Evolutionary conservation across 371 early-diverging fungal genomes (phyloP).

Genomic region (Parasitella parasitica): DNA sequence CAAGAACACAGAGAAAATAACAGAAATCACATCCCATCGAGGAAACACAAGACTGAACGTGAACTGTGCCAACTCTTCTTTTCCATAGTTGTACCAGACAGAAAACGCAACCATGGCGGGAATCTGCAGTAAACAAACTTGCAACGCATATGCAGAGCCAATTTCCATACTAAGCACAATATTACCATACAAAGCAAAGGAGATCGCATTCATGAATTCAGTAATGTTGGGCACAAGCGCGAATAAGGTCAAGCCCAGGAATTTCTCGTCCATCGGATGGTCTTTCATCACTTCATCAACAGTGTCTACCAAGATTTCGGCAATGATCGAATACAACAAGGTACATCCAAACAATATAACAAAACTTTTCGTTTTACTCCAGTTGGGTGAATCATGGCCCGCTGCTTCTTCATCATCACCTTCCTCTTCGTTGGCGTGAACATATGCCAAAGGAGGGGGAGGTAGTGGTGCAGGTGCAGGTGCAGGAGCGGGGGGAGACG

Average conservation of each 20-base stretch:
- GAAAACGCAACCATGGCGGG: slow-evolving; percentile 90
- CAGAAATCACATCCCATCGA: slow-evolving; percentile 84
- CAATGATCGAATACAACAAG: slow-evolving; percentile 83
- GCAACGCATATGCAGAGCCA: slow-evolving; percentile 94
- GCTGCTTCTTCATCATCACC: slow-evolving; percentile 66
- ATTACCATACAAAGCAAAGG: slow-evolving; percentile 92
- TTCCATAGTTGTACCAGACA: slow-evolving; percentile 63
- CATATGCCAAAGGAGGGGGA: not conserved
- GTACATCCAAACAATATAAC: slow-evolving; percentile 84
- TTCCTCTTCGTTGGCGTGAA: slow-evolving; percentile 27
- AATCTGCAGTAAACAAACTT: slow-evolving; percentile 94
- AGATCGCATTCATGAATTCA: slow-evolving; percentile 96
- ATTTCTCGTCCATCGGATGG: slow-evolving; percentile 77
- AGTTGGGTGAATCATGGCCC: slow-evolving; percentile 94
- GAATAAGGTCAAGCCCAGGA: slow-evolving; percentile 90
- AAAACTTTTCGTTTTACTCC: slow-evolving; percentile 81
- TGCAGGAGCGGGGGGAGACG: too few species aligned
- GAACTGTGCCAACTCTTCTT: slow-evolving; percentile 32
- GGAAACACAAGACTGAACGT: slow-evolving; percentile 89
- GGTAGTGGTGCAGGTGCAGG: not conserved
- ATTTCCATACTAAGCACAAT: slow-evolving; percentile 94
- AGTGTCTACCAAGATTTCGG: slow-evolving; percentile 79
- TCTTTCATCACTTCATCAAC: slow-evolving; percentile 72
- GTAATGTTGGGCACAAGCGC: slow-evolving; percentile 94
- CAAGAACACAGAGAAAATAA: slow-evolving; percentile 87